Evolutionary conservation across 768 basidiomycete species (phyloP), one percentile per base, ranked within the genome.

Genomic region (Cystoderma amianthinum): DNA sequence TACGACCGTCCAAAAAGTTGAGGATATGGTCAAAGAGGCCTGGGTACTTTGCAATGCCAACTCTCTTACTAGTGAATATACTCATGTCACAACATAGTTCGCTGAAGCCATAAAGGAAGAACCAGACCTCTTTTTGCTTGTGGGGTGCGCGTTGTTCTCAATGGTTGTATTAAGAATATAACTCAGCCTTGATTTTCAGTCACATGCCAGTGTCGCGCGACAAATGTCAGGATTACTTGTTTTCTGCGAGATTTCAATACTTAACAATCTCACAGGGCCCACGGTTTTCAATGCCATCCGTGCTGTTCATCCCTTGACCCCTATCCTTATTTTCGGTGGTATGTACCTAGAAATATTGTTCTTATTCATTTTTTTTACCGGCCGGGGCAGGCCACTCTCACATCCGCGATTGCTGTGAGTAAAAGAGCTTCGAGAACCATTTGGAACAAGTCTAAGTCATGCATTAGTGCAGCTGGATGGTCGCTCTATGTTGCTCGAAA

Each of bases 131-230:
- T 95, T 94, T 65, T 54, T 88, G 41, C 72, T 89, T 39, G 73
- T 72, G 42, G 80, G 82, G 82, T 79, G 39, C 21, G 72, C 50
- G n/a, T 4, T 7, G 35, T 32, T 19, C 40, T 41, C n/a, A n/a
- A n/a, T n/a, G n/a, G n/a, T n/a, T n/a, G n/a, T n/a, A n/a, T n/a
- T n/a, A n/a, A n/a, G n/a, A n/a, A n/a, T n/a, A 30, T 35, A 20
- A 49, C 40, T 38, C 30, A 9, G n/a, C n/a, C n/a, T n/a, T 30
- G 28, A 30, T 21, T 36, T 21, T 36, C 38, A 88, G 85, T 12
- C 90, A 95, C 58, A 93, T 94, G 89, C 87, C 87, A 2, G 74
- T 90, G 3, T 58, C 73, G 9, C 58, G 70, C 33, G 80, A 88
- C 50, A 76, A 83, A 44, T 87, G 85, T 78, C 44, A 21, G 74